phyloP scores from a whole-genome alignment of 495 filamentous ascomycete genomes.

The Hypoxylon lenormandii region DNA sequence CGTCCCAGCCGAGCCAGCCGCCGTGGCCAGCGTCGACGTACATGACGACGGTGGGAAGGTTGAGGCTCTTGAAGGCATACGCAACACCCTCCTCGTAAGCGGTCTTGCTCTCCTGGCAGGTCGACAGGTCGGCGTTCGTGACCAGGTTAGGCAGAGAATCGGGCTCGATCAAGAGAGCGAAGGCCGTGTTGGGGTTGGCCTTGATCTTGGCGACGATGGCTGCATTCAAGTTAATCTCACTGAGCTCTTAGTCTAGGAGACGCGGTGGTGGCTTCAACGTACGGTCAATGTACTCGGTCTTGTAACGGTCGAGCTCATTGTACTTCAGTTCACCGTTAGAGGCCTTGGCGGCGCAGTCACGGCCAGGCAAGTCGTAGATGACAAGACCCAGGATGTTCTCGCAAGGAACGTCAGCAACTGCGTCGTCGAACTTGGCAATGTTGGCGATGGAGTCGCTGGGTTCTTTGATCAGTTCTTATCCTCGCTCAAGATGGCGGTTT shows the following conservation, averaged over 20 bases:
- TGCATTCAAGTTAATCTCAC: slow-evolving; percentile 45
- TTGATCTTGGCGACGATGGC: slow-evolving; percentile 69
- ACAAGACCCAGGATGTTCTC: slow-evolving; percentile 72
- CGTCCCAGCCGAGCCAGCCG: slow-evolving; percentile 77
- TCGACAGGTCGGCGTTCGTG: slow-evolving; percentile 73
- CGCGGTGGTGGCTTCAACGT: slow-evolving; percentile 47
- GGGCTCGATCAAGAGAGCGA: slow-evolving; percentile 74
- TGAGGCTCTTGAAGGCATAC: slow-evolving; percentile 77
- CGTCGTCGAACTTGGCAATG: slow-evolving; percentile 69
- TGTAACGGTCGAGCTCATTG: slow-evolving; percentile 73
- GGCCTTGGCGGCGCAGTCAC: slow-evolving; percentile 80
- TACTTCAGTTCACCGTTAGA: slow-evolving; percentile 80
- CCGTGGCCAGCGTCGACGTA: slow-evolving; percentile 85
- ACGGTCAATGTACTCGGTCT: slow-evolving; percentile 75
- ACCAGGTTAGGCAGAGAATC: slow-evolving; percentile 84
- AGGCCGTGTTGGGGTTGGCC: slow-evolving; percentile 66
- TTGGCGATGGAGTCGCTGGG: slow-evolving; percentile 68
- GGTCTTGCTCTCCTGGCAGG: slow-evolving; percentile 71
- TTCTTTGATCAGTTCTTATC: slow-evolving; percentile 22
- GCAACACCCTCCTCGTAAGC: slow-evolving; percentile 76
- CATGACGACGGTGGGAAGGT: slow-evolving; percentile 83
- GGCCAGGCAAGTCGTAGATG: slow-evolving; percentile 81
- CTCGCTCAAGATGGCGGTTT: background rate
- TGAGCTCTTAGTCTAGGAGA: slow-evolving; percentile 31
- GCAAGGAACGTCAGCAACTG: slow-evolving; percentile 66